Evolutionary conservation across 1,139 yeast species (phyloP).

Genomic region (Torulaspora pretoriensis): DNA sequence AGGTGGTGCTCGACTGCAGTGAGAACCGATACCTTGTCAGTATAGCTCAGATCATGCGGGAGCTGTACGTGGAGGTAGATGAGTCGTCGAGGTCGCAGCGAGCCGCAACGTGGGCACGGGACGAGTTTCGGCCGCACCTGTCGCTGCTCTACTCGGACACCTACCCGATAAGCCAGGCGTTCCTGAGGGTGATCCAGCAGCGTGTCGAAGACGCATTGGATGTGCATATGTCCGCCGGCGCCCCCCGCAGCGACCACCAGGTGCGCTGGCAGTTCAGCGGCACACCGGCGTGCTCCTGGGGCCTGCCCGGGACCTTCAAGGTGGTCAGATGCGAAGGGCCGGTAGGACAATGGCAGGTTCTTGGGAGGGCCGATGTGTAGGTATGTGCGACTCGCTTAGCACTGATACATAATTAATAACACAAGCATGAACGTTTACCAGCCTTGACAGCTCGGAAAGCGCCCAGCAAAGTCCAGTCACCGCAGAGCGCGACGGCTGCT

Average conservation of each 20-base stretch:
- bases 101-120: constrained; percentile 47
- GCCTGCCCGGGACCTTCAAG: constrained; percentile 53
- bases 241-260: constrained; percentile 18
- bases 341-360: constrained; percentile 62
- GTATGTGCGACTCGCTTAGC: not conserved
- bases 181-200: constrained; percentile 63
- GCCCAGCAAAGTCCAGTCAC: no score
- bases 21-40: constrained; percentile 57
- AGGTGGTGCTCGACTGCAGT: constrained; percentile 56
- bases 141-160: constrained; percentile 66
- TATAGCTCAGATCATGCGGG: constrained; percentile 66
- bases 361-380: constrained; percentile 42
- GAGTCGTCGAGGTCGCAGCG: constrained; percentile 15
- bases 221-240: constrained; percentile 39
- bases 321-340: constrained; percentile 74
- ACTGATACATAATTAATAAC: not conserved
- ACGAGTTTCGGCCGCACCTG: constrained; percentile 68
- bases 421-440: not conserved
- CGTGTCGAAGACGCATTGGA: constrained; percentile 66
- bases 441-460: no score
- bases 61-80: constrained; percentile 51
- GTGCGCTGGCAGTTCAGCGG: constrained; percentile 23
- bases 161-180: constrained; percentile 66
- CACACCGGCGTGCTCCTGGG: constrained; percentile 26
- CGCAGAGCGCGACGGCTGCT: no score